These are phyloP conservation scores for Poterioochromonas sp. DNA, from an alignment of 352 stramenopile species.

Conservation along the genomic window DNA sequence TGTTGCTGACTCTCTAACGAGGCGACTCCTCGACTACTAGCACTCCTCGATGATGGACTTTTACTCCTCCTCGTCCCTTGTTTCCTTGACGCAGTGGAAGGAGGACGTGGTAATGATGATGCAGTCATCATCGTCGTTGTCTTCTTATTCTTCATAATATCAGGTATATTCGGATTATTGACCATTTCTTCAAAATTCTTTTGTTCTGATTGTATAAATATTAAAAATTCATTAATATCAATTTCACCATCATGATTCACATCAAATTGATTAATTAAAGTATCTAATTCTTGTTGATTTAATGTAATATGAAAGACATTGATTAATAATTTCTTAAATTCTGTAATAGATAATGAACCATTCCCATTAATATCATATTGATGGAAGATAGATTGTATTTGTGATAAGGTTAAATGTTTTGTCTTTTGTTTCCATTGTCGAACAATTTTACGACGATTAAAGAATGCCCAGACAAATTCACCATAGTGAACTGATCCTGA, in stretches of 20 bases:
- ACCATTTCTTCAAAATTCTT: neutral
- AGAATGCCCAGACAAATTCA: constrained; percentile 42
- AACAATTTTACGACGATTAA: constrained; percentile 36
- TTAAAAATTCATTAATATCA: constrained; percentile 31
- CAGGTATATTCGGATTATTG: neutral
- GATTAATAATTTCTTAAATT: constrained; percentile 32
- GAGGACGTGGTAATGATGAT: neutral
- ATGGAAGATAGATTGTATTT: constrained; percentile 19
- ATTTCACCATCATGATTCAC: constrained; percentile 35
- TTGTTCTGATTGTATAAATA: constrained; percentile 24
- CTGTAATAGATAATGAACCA: constrained; percentile 25
- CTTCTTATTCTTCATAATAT: neutral
- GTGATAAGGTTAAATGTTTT: constrained; percentile 24
- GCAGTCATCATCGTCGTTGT: neutral
- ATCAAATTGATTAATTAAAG: constrained; percentile 37
- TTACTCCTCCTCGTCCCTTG: neutral
- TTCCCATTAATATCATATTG: constrained; percentile 31
- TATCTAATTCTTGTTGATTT: constrained; percentile 20
- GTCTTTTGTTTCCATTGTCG: constrained; percentile 21
- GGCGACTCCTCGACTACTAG: too few relatives aligned
- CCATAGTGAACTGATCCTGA: constrained; percentile 33
- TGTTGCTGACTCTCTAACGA: too few relatives aligned
- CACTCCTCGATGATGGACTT: neutral
- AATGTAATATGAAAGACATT: constrained; percentile 24
- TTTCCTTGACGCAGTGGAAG: neutral